A percentile compares a stretch with the other conserved stretches of the same genome.
phyloP scores from a whole-genome alignment of 208 protist genomes.

The Phytomonas serpens region DNA sequence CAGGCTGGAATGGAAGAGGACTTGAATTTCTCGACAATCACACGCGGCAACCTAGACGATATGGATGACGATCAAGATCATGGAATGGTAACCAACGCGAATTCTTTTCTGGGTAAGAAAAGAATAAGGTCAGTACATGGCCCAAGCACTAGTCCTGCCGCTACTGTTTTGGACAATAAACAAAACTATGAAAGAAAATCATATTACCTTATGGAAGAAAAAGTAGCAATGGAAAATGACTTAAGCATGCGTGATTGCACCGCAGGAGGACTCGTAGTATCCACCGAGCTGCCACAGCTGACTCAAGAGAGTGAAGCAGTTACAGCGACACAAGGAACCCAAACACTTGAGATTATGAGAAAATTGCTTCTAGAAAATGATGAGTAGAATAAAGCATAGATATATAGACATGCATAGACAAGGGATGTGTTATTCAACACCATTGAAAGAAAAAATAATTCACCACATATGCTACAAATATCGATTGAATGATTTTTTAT shows the following conservation, averaged over 20 bases:
- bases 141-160: not conserved
- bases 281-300: not conserved
- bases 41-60: not conserved
- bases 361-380: not conserved
- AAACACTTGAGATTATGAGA: not conserved
- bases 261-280: not conserved
- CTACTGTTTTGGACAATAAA: not conserved
- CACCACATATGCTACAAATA: not conserved
- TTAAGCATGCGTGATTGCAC: not conserved
- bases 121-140: not conserved
- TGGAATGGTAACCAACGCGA: not conserved
- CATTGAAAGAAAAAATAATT: too few species aligned
- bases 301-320: not conserved
- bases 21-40: not conserved
- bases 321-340: not conserved
- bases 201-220: not conserved
- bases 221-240: not conserved
- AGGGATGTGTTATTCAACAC: not conserved
- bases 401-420: slow-evolving; percentile 14
- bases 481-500: not conserved
- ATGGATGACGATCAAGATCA: not conserved
- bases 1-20: not conserved
- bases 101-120: not conserved
- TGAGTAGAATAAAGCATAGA: slow-evolving; percentile 6
- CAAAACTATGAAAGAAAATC: not conserved